Conservation (phyloP, 371 early-diverging fungal species). For the Haplosporangium sp. region DNA sequence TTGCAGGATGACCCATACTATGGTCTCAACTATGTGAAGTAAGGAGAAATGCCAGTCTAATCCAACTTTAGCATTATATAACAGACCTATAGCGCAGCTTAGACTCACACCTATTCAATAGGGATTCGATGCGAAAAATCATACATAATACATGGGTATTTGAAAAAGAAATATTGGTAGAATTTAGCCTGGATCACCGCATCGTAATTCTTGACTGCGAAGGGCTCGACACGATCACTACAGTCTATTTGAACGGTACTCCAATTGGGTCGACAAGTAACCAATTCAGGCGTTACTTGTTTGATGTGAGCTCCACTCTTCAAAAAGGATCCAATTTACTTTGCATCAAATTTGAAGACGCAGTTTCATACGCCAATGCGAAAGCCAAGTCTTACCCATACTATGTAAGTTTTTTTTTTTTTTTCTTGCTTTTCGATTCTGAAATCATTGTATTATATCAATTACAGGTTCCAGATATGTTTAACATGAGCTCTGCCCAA, state of each 20-base stretch:
- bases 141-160: constrained; percentile 29
- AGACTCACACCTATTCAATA: background rate
- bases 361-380: constrained; percentile 16
- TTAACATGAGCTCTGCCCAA: constrained; percentile 51
- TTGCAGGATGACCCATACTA: constrained; percentile 33
- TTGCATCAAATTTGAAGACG: constrained; percentile 41
- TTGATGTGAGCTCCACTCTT: constrained; percentile 21
- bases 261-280: constrained; percentile 49
- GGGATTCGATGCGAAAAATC: constrained; percentile 21
- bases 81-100: background rate
- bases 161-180: constrained; percentile 17
- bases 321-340: constrained; percentile 28
- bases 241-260: constrained; percentile 53
- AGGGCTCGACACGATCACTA: constrained; percentile 59
- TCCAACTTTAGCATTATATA: background rate
- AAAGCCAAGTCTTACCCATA: constrained; percentile 45
- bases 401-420: constrained; percentile 22
- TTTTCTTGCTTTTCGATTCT: too few species aligned
- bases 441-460: too few species aligned
- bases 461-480: constrained; percentile 51
- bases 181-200: background rate
- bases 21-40: constrained; percentile 51
- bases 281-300: constrained; percentile 52
- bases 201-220: constrained; percentile 52
- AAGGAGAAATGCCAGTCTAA: constrained; percentile 9